Evolutionary conservation across 164 flowering plant species (phyloP), one percentile per base, ranked within the genome.

Genomic region (Nymphaea thermarum): DNA sequence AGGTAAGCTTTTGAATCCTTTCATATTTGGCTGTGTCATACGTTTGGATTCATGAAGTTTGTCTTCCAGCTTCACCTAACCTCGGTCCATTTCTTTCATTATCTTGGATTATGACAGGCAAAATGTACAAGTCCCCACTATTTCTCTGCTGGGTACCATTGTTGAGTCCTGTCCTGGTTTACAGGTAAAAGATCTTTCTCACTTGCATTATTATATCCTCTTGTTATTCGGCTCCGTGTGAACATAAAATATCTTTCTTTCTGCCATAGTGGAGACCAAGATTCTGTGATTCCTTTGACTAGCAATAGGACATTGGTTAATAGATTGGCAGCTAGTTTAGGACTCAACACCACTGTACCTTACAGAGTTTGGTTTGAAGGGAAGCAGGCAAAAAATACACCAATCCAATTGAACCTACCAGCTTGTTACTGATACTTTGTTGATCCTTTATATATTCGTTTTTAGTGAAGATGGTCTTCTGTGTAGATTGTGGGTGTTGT

Each of bases 341-440:
- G 84, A 16, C 80, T 89, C 4, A 80, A 80, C 44, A 80, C 86
- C 5, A 86, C 91, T 4, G 82, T 79, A 36, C 93, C 97, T 17
- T 91, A 91, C 73, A 74, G 93, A 80, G 97, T 83, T 45, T 91
- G 97, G 97, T 91, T 88, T 67, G 90, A 75, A 43, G 91, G 90
- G 53, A 73, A 81, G 69, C 97, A 91, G 85, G 94, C 88, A 69
- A 67, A 17, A 17, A 62, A 64, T 17, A 25, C 36, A 25, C 36
- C 36, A 25, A 25, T 0, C 36, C 36, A 25, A 25, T 25, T 25
- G 36, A 25, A 25, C 36, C 36, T 25, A 25, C 36, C 36, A 25
- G 36, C 36, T 25, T 25, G 36, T 25, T 25, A 25, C 36, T 25
- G 36, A 25, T 25, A 0, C 36, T 25, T 25, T 25, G 36, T 25